Evolutionary conservation across 73 alveolate species (phyloP).

Genomic region (Breviolum minutum): DNA sequence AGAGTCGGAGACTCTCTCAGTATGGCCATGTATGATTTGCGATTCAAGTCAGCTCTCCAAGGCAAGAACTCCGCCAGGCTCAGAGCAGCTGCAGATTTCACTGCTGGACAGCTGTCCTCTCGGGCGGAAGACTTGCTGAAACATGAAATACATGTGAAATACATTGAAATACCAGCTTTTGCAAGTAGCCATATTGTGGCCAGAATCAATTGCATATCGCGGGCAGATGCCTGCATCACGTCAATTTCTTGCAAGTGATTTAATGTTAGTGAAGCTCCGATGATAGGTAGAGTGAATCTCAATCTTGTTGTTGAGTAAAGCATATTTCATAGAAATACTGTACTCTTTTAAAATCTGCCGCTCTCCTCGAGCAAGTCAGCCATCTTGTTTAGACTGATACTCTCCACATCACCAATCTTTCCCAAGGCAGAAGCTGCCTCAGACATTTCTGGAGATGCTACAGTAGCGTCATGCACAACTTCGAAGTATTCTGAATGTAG

Average conservation of each 20-base stretch:
- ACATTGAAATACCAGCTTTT: too few relatives aligned
- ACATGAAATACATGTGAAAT: too few relatives aligned
- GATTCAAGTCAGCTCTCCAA: neutral
- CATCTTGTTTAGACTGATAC: slow-evolving; percentile 83
- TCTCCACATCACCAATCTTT: slow-evolving; percentile 82
- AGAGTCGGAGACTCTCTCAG: too few relatives aligned
- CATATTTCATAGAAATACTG: neutral
- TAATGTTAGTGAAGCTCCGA: neutral
- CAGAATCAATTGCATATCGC: too few relatives aligned
- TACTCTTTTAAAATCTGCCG: neutral
- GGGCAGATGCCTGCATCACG: too few relatives aligned
- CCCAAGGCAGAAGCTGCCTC: slow-evolving; percentile 83
- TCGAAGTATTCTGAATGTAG: neutral
- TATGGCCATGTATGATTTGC: neutral
- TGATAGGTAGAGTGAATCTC: neutral
- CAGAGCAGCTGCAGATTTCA: slow-evolving; percentile 80
- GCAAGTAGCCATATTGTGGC: neutral
- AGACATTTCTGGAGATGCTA: neutral
- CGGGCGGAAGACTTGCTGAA: too few relatives aligned
- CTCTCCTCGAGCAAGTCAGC: slow-evolving; percentile 72
- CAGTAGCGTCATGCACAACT: too few relatives aligned
- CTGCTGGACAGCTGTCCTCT: slow-evolving; percentile 92
- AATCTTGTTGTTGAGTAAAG: neutral
- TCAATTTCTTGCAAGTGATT: too few relatives aligned
- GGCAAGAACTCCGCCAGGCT: slow-evolving; percentile 72